These are phyloP conservation scores for Hanseniaspora occidentalis DNA, from an alignment of 805 yeast species.

Conservation along the genomic window DNA sequence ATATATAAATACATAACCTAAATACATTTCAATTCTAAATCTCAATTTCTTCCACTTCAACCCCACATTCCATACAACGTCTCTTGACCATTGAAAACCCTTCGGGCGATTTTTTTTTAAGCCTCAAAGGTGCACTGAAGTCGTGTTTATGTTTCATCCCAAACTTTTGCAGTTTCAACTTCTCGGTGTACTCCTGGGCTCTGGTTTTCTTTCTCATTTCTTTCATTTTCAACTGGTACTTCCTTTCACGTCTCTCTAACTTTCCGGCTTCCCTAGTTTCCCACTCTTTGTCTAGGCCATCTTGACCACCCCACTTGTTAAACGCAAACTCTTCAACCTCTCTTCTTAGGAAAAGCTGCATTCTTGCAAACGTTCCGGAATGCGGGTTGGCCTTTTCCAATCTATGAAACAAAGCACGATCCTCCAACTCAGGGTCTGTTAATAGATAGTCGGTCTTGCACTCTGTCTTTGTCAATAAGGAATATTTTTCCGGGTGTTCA, in stretches of 20 bases:
- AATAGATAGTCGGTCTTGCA: slow-evolving; percentile 83
- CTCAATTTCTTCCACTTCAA: slow-evolving; percentile 68
- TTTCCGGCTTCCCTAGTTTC: slow-evolving; percentile 65
- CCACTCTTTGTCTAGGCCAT: slow-evolving; percentile 87
- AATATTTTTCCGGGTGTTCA: slow-evolving; percentile 72
- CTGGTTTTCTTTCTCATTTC: slow-evolving; percentile 88
- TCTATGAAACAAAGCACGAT: slow-evolving; percentile 51
- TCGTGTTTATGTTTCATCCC: slow-evolving; percentile 60
- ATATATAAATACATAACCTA: slow-evolving; percentile 2
- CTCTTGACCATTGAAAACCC: slow-evolving; percentile 34
- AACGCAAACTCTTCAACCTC: slow-evolving; percentile 92
- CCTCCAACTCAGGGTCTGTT: slow-evolving; percentile 87
- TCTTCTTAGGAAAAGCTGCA: slow-evolving; percentile 82
- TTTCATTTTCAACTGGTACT: slow-evolving; percentile 61
- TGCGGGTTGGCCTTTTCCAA: slow-evolving; percentile 92
- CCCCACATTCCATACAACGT: slow-evolving; percentile 70
- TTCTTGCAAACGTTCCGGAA: slow-evolving; percentile 72
- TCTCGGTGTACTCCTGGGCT: slow-evolving; percentile 78
- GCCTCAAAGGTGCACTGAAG: slow-evolving; percentile 47
- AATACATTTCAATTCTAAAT: slow-evolving; percentile 23
- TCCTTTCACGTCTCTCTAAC: slow-evolving; percentile 61
- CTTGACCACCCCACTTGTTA: slow-evolving; percentile 89
- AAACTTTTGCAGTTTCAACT: slow-evolving; percentile 45
- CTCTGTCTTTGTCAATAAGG: slow-evolving; percentile 88
- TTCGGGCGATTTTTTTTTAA: slow-evolving; percentile 31